Base-by-base conservation (phyloP, 2,329 filamentous ascomycete species). In the Colletotrichum limetticola region DNA sequence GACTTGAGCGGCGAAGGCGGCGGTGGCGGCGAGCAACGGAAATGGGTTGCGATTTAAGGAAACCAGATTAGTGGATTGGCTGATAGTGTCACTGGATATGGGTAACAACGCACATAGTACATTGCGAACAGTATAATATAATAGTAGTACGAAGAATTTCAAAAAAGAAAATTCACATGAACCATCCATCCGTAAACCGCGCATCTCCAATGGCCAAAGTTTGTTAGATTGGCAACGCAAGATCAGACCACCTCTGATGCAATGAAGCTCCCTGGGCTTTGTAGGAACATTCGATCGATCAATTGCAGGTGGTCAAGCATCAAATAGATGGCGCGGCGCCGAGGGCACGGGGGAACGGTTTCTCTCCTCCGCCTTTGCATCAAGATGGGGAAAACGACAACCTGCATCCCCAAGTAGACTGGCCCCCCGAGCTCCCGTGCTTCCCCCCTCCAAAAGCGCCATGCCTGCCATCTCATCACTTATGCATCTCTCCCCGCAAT, bases 111-210 rank as follows among this genome's bases (percentile, higher is more conserved):
- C 68, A 69, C 59, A 72, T 69, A 35, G 58, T 49, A 30, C 19
- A 49, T 55, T 60, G 37, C 42, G 58, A 37, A 58, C 53, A 72
- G 66, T 72, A 69, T 60, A 72, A 64, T 64, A 64, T 72, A 72
- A 64, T 65, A 46, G 59, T 69, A 69, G 59, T 69, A 59, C 46
- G 5, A 53, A 63, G 8, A 46, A 59, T 49, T 49, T 9, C 12
- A 28, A 37, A 5, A 32, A 32, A 14, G 19, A 42, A 22, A 1
- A 16, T 22, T n/a, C 16, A 9, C 22, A 24, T n/a, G 22, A 22
- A 22, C 22, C 24, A 35, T 19, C n/a, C 32, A 32, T 9, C 30
- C 9, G 8, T 30, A 30, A 30, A 8, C 7, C 28, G 28, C 28
- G 28, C 28, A 9, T 30, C 7, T 30, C 30, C 8, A 30, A 30